Evolutionary conservation across 2,329 filamentous ascomycete species (phyloP).

Genomic region (Penicillium sp.): DNA sequence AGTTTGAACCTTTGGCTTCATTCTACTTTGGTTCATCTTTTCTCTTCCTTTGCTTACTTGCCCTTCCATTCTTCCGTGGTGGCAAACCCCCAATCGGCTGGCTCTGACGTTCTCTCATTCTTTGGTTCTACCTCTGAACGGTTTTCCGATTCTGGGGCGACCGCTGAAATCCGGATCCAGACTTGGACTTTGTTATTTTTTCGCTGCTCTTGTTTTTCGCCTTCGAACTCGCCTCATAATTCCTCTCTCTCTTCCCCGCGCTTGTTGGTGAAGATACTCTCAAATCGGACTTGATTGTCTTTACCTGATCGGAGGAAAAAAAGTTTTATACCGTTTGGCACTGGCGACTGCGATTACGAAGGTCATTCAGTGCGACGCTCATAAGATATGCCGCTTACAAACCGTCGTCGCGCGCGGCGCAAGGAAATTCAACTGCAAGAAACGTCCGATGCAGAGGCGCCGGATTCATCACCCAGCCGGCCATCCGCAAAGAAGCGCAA

Average conservation of each 20-base stretch:
- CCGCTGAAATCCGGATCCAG: constrained; percentile 25
- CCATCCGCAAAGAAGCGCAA: constrained; percentile 49
- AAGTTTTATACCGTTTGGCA: background rate
- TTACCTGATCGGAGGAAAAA: constrained; percentile 8
- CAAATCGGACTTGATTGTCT: constrained; percentile 8
- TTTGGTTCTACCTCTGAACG: constrained; percentile 32
- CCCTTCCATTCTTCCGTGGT: constrained; percentile 24
- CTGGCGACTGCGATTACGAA: constrained; percentile 3
- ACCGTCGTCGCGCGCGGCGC: constrained; percentile 45
- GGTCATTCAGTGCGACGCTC: background rate
- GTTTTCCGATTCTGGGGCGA: constrained; percentile 23
- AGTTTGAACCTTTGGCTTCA: background rate
- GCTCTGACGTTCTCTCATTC: constrained; percentile 21
- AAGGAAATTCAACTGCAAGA: constrained; percentile 46
- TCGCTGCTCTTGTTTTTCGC: constrained; percentile 10
- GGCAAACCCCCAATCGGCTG: constrained; percentile 29
- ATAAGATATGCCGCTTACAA: constrained; percentile 41
- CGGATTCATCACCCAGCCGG: constrained; percentile 48
- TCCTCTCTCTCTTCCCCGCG: constrained; percentile 10
- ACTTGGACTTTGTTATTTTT: constrained; percentile 20
- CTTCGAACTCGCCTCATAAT: constrained; percentile 15
- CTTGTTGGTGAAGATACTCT: constrained; percentile 13
- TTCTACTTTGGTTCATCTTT: background rate
- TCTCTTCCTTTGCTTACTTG: background rate
- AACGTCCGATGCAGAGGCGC: constrained; percentile 44